Evolutionary conservation across 2,329 filamentous ascomycete species (phyloP), one percentile per base, ranked within the genome.

Genomic region (Fusarium phyllophilum): DNA sequence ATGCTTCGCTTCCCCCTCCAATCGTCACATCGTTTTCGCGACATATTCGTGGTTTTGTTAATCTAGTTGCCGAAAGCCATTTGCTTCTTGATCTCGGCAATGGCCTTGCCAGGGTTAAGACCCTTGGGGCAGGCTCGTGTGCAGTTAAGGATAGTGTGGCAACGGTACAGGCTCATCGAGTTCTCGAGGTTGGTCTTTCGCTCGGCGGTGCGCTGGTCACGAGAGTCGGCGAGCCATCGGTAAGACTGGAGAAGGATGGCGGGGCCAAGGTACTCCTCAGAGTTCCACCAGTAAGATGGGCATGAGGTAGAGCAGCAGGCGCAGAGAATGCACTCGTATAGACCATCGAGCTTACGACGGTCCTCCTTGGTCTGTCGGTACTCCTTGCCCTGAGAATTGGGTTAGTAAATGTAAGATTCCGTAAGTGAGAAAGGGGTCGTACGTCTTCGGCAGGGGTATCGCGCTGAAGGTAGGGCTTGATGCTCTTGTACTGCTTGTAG

Each of bases 231-330:
- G 77, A 99, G 89, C 96, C 96, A 99, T 82, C 96, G 92, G 91
- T 98, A 99, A 14, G 95, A 97, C 87, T 99, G 96, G 77, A 99
- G 91, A 60, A 99, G 93, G 70, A 99, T 94, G 77, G 96, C 96
- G 68, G 96, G 96, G 74, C 96, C 96, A 57, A 99, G 94, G 87
- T 99, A 99, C 85, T 98, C 95, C 86, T 98, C 95, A 78, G 93
- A 92, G 89, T 99, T 99, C 96, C 96, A 99, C 96, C 96, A 99
- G 89, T 99, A 99, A 24, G 95, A 98, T n/a, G 96, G 96, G 89
- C 96, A 99, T 52, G 96, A 97, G 29, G 96, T 99, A 77, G 94
- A 96, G 91, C 96, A 99, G 92, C 96, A 99, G 79, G 96, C 96
- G 89, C 96, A 99, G 67, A 99, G 92, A 85, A 99, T 98, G 87